Evolutionary conservation across 1,139 yeast genomes (phyloP).

Genomic region (Saccharomyces hybrid): DNA sequence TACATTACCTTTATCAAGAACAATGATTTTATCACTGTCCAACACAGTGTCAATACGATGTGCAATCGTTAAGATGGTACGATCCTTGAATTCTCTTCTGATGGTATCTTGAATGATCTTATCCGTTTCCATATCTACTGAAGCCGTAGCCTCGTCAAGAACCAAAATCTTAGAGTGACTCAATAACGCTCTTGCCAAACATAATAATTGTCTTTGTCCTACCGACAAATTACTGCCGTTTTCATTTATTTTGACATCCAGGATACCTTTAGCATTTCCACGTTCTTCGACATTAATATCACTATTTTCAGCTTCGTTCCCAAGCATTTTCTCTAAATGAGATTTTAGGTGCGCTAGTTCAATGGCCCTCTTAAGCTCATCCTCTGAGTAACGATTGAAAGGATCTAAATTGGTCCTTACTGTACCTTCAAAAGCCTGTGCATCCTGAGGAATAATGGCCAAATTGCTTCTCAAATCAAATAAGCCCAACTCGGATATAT

Average conservation of each 20-base stretch:
- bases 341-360: conserved; percentile 47
- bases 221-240: conserved; percentile 69
- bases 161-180: conserved; percentile 55
- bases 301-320: conserved; percentile 22
- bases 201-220: conserved; percentile 72
- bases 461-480: conserved; percentile 46
- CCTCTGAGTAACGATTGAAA: conserved; percentile 42
- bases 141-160: conserved; percentile 80
- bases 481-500: conserved; percentile 42
- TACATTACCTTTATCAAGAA: conserved; percentile 59
- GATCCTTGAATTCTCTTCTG: conserved; percentile 50
- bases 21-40: conserved; percentile 67
- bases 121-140: conserved; percentile 77
- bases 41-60: conserved; percentile 76
- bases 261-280: conserved; percentile 18
- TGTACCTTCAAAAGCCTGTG: conserved; percentile 58
- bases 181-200: conserved; percentile 66
- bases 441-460: conserved; percentile 64
- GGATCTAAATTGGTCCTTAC: conserved; percentile 58
- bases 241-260: conserved; percentile 46
- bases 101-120: conserved; percentile 67
- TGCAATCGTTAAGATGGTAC: conserved; percentile 74
- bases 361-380: conserved; percentile 47
- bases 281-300: conserved; percentile 19
- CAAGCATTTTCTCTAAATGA: conserved; percentile 37